Conservation (phyloP, 2,329 filamentous ascomycete species). For the Gliomastix tumulicola region DNA sequence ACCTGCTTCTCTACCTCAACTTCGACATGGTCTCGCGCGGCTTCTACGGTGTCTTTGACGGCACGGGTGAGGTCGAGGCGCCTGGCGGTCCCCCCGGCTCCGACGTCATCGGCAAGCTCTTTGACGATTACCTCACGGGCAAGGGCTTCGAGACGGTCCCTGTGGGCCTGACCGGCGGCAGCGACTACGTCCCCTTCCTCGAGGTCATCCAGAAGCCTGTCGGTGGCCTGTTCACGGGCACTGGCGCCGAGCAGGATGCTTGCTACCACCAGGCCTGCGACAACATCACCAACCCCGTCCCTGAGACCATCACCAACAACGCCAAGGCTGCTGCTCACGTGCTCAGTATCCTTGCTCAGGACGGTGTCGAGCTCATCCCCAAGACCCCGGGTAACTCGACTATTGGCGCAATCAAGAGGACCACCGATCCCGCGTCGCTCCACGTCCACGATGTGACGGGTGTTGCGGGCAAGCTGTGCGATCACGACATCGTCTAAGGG, state of each 20-base stretch:
- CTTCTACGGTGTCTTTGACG: slow-evolving; percentile 25
- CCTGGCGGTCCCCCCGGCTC: slow-evolving; percentile 24
- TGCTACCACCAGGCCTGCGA: slow-evolving; percentile 25
- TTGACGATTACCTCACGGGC: slow-evolving; percentile 19
- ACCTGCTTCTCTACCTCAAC: slow-evolving; percentile 29
- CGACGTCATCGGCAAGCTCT: slow-evolving; percentile 22
- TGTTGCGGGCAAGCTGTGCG: slow-evolving; percentile 2
- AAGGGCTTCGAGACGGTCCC: slow-evolving; percentile 21
- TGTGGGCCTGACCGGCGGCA: slow-evolving; percentile 33
- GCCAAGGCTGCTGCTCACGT: slow-evolving; percentile 40
- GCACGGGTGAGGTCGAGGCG: slow-evolving; percentile 24
- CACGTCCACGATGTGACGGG: neutral
- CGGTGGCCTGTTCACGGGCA: slow-evolving; percentile 54
- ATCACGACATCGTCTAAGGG: slow-evolving; percentile 2
- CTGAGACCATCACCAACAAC: slow-evolving; percentile 19
- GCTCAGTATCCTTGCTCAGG: slow-evolving; percentile 13
- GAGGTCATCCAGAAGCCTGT: slow-evolving; percentile 42
- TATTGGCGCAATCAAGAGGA: neutral
- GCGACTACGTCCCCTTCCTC: slow-evolving; percentile 55
- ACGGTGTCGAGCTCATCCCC: slow-evolving; percentile 14
- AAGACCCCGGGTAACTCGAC: slow-evolving; percentile 13
- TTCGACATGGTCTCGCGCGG: slow-evolving; percentile 31
- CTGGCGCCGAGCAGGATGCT: slow-evolving; percentile 36
- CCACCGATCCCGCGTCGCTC: neutral
- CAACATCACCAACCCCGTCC: slow-evolving; percentile 22